A percentile compares a stretch with the other conserved stretches of the same genome.
Conservation (phyloP, 1,139 yeast species). For the Candida sanyaensis region DNA sequence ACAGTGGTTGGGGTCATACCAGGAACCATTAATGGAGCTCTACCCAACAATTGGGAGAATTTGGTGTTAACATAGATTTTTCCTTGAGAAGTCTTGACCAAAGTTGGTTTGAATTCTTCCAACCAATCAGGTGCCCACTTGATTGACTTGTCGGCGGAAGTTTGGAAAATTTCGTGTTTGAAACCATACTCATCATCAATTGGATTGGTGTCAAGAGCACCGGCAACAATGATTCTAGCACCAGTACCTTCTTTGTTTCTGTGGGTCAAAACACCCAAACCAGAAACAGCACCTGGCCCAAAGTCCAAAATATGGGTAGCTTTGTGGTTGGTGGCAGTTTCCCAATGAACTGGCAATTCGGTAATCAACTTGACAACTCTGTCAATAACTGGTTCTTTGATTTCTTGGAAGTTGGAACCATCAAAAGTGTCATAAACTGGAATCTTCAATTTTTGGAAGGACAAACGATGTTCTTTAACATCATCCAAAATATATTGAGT, state of each 20-base stretch:
- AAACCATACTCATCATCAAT: constrained; percentile 86
- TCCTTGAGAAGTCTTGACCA: constrained; percentile 72
- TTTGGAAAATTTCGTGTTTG: constrained; percentile 91
- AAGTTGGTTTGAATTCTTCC: constrained; percentile 81
- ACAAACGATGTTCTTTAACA: constrained; percentile 54
- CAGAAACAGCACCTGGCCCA: constrained; percentile 99
- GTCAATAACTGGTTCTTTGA: constrained; percentile 37
- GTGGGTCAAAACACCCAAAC: constrained; percentile 93
- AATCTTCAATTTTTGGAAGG: constrained; percentile 63
- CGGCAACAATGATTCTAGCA: constrained; percentile 89
- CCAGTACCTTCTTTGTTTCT: constrained; percentile 99
- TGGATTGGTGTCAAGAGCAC: constrained; percentile 68
- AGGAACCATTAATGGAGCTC: constrained; percentile 96
- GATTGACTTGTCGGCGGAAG: constrained; percentile 54
- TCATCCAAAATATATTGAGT: constrained; percentile 67
- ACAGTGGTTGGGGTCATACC: constrained; percentile 99
- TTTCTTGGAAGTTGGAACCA: constrained; percentile 72
- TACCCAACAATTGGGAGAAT: constrained; percentile 87
- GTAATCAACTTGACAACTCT: constrained; percentile 81
- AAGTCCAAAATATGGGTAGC: constrained; percentile 92
- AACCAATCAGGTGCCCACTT: constrained; percentile 93
- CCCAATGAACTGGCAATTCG: constrained; percentile 93
- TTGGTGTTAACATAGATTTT: constrained; percentile 87
- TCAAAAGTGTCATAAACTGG: constrained; percentile 92
- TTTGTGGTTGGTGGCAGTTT: constrained; percentile 65